Conservation (phyloP, 345 rosid species). For the Tarenaya hassleriana region DNA sequence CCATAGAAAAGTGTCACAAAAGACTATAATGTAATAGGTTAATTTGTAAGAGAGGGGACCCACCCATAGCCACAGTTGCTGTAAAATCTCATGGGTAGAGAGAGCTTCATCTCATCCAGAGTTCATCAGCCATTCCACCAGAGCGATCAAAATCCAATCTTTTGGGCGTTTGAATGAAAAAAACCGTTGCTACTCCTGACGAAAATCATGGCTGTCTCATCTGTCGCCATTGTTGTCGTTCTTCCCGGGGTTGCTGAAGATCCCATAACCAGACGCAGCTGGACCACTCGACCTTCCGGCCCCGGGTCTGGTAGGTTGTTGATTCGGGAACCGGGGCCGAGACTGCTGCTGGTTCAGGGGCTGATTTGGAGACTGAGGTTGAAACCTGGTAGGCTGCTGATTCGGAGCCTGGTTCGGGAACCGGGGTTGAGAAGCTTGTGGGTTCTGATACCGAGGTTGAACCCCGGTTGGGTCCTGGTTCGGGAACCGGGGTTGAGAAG, state of each 20-base stretch:
- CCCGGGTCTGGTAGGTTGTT: constrained; percentile 12
- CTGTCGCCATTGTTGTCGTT: constrained; percentile 12
- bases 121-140: too few relatives aligned
- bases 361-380: constrained; percentile 15
- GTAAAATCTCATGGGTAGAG: too few relatives aligned
- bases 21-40: too few relatives aligned
- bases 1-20: too few relatives aligned
- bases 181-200: too few relatives aligned
- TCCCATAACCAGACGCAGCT: constrained; percentile 45
- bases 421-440: neutral
- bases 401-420: constrained; percentile 15
- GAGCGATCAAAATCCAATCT: too few relatives aligned
- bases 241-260: constrained; percentile 42
- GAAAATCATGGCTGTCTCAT: too few relatives aligned
- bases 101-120: too few relatives aligned
- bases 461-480: constrained; percentile 26
- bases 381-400: constrained; percentile 12
- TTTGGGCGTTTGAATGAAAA: too few relatives aligned
- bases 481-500: constrained; percentile 16
- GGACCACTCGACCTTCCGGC: constrained; percentile 26
- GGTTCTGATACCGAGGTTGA: constrained; percentile 26
- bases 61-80: too few relatives aligned
- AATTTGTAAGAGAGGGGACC: too few relatives aligned
- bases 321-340: constrained; percentile 23
- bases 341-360: constrained; percentile 21